These are phyloP conservation scores for Aspergillus melleus DNA, from an alignment of 2,329 filamentous ascomycete species.

Conservation along the genomic window DNA sequence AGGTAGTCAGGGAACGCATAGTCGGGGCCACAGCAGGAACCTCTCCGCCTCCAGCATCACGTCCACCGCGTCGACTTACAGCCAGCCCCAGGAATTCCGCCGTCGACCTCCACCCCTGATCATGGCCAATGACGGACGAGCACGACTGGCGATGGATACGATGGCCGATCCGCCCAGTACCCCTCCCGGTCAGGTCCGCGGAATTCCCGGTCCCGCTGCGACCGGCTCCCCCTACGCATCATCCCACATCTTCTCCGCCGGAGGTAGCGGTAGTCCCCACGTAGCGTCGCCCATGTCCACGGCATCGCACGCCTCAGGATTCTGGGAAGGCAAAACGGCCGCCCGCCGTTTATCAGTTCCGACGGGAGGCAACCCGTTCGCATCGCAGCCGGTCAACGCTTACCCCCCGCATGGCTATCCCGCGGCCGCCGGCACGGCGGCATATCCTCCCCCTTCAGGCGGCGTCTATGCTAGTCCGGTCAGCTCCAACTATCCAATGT, in stretches of 20 bases:
- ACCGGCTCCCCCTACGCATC: constrained; percentile 79
- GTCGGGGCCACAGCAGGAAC: constrained; percentile 78
- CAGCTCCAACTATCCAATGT: constrained; percentile 56
- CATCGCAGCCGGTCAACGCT: constrained; percentile 59
- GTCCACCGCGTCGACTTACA: constrained; percentile 70
- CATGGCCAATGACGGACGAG: constrained; percentile 68
- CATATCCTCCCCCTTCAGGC: constrained; percentile 55
- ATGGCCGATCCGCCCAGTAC: constrained; percentile 64
- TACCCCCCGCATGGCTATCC: constrained; percentile 57
- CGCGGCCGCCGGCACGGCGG: constrained; percentile 56
- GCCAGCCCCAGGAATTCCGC: constrained; percentile 62
- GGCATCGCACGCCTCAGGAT: constrained; percentile 68
- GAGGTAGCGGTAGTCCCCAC: constrained; percentile 69
- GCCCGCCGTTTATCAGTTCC: constrained; percentile 80
- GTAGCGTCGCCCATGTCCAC: constrained; percentile 75
- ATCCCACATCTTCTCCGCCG: constrained; percentile 77
- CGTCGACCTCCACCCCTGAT: constrained; percentile 78
- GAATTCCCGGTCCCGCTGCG: constrained; percentile 66
- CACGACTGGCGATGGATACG: constrained; percentile 55
- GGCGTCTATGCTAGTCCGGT: constrained; percentile 68
- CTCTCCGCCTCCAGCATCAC: constrained; percentile 84
- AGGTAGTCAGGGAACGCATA: constrained; percentile 69
- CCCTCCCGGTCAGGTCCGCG: constrained; percentile 63
- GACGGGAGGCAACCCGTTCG: constrained; percentile 72
- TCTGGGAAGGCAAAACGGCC: constrained; percentile 69